Percentiles rank a stretch among this genome's conserved stretches.
Conservation (phyloP, 2,329 filamentous ascomycete species). For the Nemania sp. region DNA sequence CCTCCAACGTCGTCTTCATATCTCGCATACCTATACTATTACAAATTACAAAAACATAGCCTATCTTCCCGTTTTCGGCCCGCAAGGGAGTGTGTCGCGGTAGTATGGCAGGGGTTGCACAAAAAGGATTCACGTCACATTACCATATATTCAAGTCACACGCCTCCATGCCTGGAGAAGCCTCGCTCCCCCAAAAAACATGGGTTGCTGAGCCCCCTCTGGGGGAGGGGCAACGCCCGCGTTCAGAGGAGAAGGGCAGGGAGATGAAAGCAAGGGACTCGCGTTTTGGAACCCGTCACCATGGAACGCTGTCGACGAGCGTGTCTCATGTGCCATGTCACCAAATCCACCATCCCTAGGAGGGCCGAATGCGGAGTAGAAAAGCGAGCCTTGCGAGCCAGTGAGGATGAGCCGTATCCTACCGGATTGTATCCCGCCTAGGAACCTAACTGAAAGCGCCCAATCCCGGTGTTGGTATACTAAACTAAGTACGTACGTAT, state of each 20-base stretch:
- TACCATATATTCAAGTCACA: conserved; percentile 15
- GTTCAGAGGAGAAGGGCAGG: not conserved
- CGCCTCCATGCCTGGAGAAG: conserved; percentile 15
- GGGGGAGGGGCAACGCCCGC: conserved; percentile 7
- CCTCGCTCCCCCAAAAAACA: conserved; percentile 15
- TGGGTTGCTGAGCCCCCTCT: conserved; percentile 11
- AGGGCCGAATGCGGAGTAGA: conserved; percentile 24
- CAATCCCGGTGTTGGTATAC: not conserved
- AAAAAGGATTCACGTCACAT: conserved; percentile 30
- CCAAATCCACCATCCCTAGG: conserved; percentile 1
- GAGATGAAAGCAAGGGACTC: not conserved
- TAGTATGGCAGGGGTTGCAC: conserved; percentile 10
- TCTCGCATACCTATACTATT: not conserved
- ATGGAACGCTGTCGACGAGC: conserved; percentile 17
- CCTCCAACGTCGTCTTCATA: conserved; percentile 13
- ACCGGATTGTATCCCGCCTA: not conserved
- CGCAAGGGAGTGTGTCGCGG: conserved; percentile 18
- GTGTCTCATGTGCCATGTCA: conserved; percentile 30
- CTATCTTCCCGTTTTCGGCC: conserved; percentile 17
- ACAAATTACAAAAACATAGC: not conserved
- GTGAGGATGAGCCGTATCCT: conserved; percentile 9
- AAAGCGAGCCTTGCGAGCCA: conserved; percentile 23
- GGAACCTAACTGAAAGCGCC: not conserved
- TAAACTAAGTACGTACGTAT: too few relatives aligned
- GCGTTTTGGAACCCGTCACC: conserved; percentile 17